Conservation (phyloP, 192 early-diverging fungal genomes). For the Entrophospora sp. region DNA sequence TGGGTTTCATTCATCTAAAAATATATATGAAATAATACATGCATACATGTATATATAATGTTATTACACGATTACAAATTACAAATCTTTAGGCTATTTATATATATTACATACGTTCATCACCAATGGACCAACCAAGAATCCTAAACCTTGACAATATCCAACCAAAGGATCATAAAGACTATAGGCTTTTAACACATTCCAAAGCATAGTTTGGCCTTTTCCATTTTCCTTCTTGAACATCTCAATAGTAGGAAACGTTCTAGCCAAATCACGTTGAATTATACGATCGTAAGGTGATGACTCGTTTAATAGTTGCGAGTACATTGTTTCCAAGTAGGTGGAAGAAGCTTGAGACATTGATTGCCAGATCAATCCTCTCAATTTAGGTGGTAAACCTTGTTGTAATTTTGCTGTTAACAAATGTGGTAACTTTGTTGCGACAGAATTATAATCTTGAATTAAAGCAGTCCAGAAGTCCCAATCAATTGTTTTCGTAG, state of each 20-base stretch:
- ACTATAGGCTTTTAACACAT: slow-evolving; percentile 87
- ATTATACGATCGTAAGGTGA: slow-evolving; percentile 88
- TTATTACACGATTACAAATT: too few species aligned
- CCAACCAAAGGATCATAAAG: slow-evolving; percentile 92
- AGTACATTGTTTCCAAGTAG: slow-evolving; percentile 73
- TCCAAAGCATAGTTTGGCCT: slow-evolving; percentile 80
- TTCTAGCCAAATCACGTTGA: slow-evolving; percentile 83
- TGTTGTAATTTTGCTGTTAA: slow-evolving; percentile 62
- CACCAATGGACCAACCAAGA: slow-evolving; percentile 86
- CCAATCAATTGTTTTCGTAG: slow-evolving; percentile 40
- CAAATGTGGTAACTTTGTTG: slow-evolving; percentile 54
- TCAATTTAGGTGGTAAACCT: slow-evolving; percentile 75
- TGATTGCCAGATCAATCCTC: slow-evolving; percentile 87
- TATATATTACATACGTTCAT: slow-evolving; percentile 63
- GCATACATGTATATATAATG: too few species aligned
- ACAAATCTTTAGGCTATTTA: too few species aligned
- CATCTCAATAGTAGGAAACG: slow-evolving; percentile 83
- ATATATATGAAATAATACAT: not conserved
- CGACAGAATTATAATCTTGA: slow-evolving; percentile 65
- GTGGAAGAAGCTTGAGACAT: slow-evolving; percentile 77
- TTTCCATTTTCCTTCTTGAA: slow-evolving; percentile 75
- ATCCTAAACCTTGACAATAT: slow-evolving; percentile 96
- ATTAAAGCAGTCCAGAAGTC: slow-evolving; percentile 84
- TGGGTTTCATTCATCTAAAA: slow-evolving; percentile 84
- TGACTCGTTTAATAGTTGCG: slow-evolving; percentile 60